Conservation (phyloP, 2,329 filamentous ascomycete species). For the Alternaria burnsii region DNA sequence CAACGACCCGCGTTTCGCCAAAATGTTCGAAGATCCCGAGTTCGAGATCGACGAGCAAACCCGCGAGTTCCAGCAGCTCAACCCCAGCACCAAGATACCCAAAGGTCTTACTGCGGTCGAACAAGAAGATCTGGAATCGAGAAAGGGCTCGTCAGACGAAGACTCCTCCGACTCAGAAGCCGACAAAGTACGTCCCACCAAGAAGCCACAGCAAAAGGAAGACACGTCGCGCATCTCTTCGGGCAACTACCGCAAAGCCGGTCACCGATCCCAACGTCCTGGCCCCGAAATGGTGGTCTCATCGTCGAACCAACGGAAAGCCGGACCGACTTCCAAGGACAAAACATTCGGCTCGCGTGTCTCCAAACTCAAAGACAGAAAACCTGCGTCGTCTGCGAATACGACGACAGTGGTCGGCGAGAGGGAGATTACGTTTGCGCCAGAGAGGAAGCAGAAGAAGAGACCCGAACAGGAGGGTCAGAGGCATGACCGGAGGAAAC, state of each 20-base stretch:
- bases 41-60: conserved; percentile 91
- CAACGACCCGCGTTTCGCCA: conserved; percentile 84
- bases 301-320: conserved; percentile 49
- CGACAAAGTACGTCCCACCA: conserved; percentile 20
- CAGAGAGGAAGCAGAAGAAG: conserved; percentile 60
- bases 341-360: conserved; percentile 67
- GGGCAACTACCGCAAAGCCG: conserved; percentile 68
- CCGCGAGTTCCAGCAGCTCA: conserved; percentile 85
- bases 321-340: conserved; percentile 54
- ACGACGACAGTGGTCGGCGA: conserved; percentile 57
- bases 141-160: conserved; percentile 48
- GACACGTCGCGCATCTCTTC: conserved; percentile 65
- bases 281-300: conserved; percentile 64
- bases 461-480: conserved; percentile 36
- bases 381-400: conserved; percentile 11
- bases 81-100: conserved; percentile 76
- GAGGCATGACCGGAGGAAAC: conserved; percentile 50
- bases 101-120: conserved; percentile 67
- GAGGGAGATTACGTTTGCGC: conserved; percentile 77
- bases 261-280: conserved; percentile 53
- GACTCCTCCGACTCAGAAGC: conserved; percentile 33
- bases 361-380: conserved; percentile 47
- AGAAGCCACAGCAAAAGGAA: conserved; percentile 39
- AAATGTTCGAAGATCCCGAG: conserved; percentile 90
- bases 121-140: conserved; percentile 63